Evolutionary conservation across 441 rosid genomes (phyloP).

Genomic region (Aleurites moluccanus): DNA sequence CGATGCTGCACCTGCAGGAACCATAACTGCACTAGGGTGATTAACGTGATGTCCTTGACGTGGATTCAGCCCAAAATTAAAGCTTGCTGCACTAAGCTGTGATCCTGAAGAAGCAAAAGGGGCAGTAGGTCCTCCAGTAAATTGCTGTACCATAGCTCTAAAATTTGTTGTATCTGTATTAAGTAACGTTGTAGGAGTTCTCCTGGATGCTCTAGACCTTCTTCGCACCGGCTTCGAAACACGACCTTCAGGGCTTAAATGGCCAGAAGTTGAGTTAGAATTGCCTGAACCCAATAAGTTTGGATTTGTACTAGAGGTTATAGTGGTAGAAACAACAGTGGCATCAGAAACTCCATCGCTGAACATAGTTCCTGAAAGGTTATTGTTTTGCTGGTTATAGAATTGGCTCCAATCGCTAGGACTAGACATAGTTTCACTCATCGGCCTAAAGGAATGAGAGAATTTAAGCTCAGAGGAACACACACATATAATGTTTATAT

Average conservation of each 20-base stretch:
- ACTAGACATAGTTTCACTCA: conserved; percentile 44
- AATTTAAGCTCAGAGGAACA: too few relatives aligned
- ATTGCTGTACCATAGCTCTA: conserved; percentile 92
- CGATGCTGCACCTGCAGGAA: conserved; percentile 17
- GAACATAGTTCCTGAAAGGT: conserved; percentile 9
- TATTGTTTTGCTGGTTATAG: conserved; percentile 35
- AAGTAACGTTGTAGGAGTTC: conserved; percentile 86
- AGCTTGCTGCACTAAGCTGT: conserved; percentile 19
- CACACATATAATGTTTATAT: background rate
- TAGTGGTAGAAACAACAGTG: conserved; percentile 17
- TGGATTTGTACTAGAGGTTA: conserved; percentile 2
- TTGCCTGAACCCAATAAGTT: background rate
- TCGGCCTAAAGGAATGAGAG: background rate
- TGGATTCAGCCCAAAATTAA: conserved; percentile 27
- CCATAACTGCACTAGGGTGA: conserved; percentile 30
- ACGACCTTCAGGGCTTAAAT: conserved; percentile 61
- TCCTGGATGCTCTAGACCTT: conserved; percentile 78
- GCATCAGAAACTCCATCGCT: conserved; percentile 23
- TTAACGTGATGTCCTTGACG: conserved; percentile 29
- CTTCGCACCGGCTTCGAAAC: conserved; percentile 70
- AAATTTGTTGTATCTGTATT: conserved; percentile 84
- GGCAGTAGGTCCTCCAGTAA: conserved; percentile 80
- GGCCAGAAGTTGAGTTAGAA: conserved; percentile 12
- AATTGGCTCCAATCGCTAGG: conserved; percentile 51
- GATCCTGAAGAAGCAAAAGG: conserved; percentile 31